Conservation (phyloP, 148 eudicot genomes). For the Vaccinium darrowii region DNA sequence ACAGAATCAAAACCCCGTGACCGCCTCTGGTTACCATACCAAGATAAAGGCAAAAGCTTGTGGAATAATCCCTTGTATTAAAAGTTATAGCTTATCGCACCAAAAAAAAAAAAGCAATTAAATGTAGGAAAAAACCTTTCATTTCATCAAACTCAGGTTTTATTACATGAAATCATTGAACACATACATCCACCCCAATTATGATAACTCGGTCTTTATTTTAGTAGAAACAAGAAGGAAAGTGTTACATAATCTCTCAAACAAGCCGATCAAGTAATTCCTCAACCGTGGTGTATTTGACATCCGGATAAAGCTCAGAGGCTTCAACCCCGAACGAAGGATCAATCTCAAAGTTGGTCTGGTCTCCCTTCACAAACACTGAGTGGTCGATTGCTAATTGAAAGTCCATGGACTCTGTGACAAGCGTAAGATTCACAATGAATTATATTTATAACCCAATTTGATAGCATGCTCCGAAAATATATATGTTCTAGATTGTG, state of each 20-base stretch:
- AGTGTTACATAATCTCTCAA: slow-evolving; percentile 12
- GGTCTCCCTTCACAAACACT: slow-evolving; percentile 57
- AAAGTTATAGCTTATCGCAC: not conserved
- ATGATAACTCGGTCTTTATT: not conserved
- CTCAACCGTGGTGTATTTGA: slow-evolving; percentile 63
- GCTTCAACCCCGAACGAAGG: slow-evolving; percentile 68
- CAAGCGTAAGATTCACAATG: not conserved
- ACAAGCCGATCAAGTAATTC: slow-evolving; percentile 49
- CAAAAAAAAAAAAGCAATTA: not conserved
- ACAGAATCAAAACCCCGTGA: not conserved
- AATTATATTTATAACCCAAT: not conserved
- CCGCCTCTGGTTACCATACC: not conserved
- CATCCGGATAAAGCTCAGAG: slow-evolving; percentile 74
- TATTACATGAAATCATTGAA: slow-evolving; percentile 7
- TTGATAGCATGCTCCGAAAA: not conserved
- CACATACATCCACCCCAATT: not conserved
- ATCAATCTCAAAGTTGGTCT: slow-evolving; percentile 51
- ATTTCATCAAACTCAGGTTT: not conserved
- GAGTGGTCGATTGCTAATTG: slow-evolving; percentile 47
- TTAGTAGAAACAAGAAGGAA: not conserved
- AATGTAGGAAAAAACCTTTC: not conserved
- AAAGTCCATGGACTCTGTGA: not conserved
- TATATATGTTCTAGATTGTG: not conserved
- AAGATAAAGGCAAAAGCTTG: no score
- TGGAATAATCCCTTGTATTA: not conserved